Evolutionary conservation across 2,329 filamentous ascomycete species (phyloP).

Genomic region (Phaeosphaeriaceae sp.): DNA sequence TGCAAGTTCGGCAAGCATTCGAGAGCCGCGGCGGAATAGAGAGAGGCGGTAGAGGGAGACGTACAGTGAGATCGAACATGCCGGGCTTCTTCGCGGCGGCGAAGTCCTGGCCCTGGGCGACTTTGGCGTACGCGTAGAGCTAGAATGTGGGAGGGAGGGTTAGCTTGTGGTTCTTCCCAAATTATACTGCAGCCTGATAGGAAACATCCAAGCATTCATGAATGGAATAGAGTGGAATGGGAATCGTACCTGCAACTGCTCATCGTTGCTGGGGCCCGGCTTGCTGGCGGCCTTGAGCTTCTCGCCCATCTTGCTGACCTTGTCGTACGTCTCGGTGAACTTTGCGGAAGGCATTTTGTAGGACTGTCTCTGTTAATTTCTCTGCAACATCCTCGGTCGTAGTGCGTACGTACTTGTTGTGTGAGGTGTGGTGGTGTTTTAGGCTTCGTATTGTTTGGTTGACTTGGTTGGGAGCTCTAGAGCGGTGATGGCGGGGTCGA

Average conservation of each 20-base stretch:
- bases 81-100: slow-evolving; percentile 60
- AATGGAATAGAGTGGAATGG: no score
- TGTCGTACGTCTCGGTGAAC: slow-evolving; percentile 41
- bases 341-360: slow-evolving; percentile 37
- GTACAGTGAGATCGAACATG: slow-evolving; percentile 74
- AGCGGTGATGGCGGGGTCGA: slow-evolving; percentile 13
- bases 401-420: not conserved
- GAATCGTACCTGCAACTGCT: slow-evolving; percentile 61
- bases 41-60: slow-evolving; percentile 19
- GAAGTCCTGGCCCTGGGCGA: slow-evolving; percentile 49
- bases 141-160: slow-evolving; percentile 31
- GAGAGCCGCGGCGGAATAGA: not conserved
- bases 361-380: no score
- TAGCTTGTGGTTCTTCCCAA: no score
- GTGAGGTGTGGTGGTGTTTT: not conserved
- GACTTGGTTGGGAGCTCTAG: slow-evolving; percentile 3
- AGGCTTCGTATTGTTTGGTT: not conserved
- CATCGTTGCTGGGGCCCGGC: slow-evolving; percentile 38
- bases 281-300: slow-evolving; percentile 37
- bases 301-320: slow-evolving; percentile 40
- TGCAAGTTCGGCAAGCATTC: no score
- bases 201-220: no score
- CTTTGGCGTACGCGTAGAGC: slow-evolving; percentile 60
- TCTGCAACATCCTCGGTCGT: no score
- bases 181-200: no score